Conservation (phyloP, 495 filamentous ascomycete species). For the Talaromyces trachyspermus region DNA sequence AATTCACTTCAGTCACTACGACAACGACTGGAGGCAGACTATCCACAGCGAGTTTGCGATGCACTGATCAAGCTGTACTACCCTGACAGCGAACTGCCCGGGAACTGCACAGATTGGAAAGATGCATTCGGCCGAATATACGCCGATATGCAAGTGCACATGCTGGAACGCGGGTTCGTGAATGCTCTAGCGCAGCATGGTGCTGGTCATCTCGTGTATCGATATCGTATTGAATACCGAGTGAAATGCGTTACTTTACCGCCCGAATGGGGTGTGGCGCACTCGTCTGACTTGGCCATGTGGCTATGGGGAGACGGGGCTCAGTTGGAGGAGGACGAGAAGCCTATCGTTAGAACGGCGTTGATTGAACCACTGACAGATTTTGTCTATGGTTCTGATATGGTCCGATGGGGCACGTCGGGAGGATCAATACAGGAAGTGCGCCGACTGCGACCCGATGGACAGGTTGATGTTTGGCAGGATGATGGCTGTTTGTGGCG, state of each 20-base stretch:
- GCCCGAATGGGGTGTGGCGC: constrained; percentile 48
- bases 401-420: too few relatives aligned
- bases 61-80: constrained; percentile 38
- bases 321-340: constrained; percentile 31
- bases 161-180: constrained; percentile 35
- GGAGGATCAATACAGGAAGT: constrained; percentile 19
- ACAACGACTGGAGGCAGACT: constrained; percentile 45
- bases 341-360: constrained; percentile 24
- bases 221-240: constrained; percentile 46
- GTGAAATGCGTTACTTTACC: constrained; percentile 36
- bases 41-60: constrained; percentile 36
- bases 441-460: constrained; percentile 36
- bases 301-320: constrained; percentile 53
- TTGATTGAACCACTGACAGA: constrained; percentile 35
- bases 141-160: constrained; percentile 50
- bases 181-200: constrained; percentile 23
- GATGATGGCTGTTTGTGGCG: constrained; percentile 15
- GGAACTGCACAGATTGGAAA: constrained; percentile 24
- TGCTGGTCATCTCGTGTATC: constrained; percentile 24
- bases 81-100: constrained; percentile 22
- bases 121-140: constrained; percentile 51
- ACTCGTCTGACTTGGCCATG: constrained; percentile 46
- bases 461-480: constrained; percentile 26
- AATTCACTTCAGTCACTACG: constrained; percentile 30
- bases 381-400: constrained; percentile 44